Base-by-base conservation (phyloP, 2,329 filamentous ascomycete genomes). In the Alternaria alternata region DNA sequence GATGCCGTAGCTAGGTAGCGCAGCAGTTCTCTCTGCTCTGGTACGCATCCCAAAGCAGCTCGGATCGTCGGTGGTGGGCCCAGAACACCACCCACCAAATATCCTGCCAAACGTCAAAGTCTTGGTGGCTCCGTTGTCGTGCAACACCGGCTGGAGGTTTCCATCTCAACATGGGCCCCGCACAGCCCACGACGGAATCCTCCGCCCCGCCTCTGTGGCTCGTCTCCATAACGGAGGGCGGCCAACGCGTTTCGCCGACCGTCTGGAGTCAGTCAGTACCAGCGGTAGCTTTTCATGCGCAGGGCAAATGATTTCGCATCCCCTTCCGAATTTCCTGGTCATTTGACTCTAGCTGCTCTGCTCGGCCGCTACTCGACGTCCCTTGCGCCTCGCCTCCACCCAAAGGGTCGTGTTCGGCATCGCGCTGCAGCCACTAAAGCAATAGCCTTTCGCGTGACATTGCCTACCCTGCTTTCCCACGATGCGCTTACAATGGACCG, bases 201-300 rank as follows among this genome's bases (percentile, higher is more conserved):
- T 61, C 59, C 61, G 62, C 64, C 54, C 59, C 54, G 44, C 48
- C 48, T 48, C 56, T 43, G 38, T 52, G 48, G 34, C 61, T 55
- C 48, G 38, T 43, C 55, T 55, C 53, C 63, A 67, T 63, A 59
- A 49, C 70, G 69, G 71, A 59, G 59, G 22, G 57, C 71, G 72
- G 72, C 59, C 34, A 14, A 58, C 61, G 46, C 41, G 66, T 71
- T 72, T 74, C 70, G 61, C 72, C 71, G 69, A 74, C 61, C 20
- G 54, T 58, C 52, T 62, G 34, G 63, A 52, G 46, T 64, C 53
- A 38, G 57, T 55, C 57, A 51, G 52, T 49, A 59, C 56, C 54
- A 51, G 43, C 38, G 51, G 51, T 51, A 47, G 47, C 41, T 42
- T 59, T 44, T 34, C n/a, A 60, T 53, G 41, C 54, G 49, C 44